A percentile compares a stretch with the other conserved stretches of the same genome.
phyloP scores from a whole-genome alignment of 164 flowering plant genomes.

The Magnolia officinalis region DNA sequence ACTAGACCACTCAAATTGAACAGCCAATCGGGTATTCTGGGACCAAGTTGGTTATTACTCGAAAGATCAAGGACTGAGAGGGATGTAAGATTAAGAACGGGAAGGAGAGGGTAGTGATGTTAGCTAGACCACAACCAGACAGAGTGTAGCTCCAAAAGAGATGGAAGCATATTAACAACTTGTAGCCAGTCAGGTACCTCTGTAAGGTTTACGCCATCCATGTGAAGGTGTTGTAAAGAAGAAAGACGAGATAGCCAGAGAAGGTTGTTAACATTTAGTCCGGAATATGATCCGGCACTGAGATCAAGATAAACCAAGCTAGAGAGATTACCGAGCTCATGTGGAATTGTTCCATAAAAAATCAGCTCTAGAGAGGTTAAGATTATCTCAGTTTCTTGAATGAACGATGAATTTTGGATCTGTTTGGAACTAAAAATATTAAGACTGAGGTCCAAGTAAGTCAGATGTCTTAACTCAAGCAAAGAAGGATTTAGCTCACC shows the following conservation, averaged over 20 bases:
- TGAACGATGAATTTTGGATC: slow-evolving; percentile 11
- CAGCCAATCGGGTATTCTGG: not conserved
- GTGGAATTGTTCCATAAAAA: slow-evolving; percentile 6
- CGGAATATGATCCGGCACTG: not conserved
- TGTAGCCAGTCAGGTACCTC: not conserved
- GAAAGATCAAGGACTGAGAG: not conserved
- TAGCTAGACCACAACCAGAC: not conserved
- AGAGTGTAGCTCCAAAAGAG: not conserved
- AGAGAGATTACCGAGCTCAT: slow-evolving; percentile 18
- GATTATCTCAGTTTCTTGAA: slow-evolving; percentile 5
- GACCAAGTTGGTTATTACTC: not conserved
- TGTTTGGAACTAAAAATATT: slow-evolving; percentile 3
- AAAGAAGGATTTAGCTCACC: slow-evolving; percentile 15
- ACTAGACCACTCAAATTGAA: not conserved
- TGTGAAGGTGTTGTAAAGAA: slow-evolving; percentile 2
- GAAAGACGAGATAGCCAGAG: slow-evolving; percentile 13
- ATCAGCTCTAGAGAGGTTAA: slow-evolving; percentile 9
- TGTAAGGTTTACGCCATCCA: not conserved
- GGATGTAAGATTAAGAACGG: not conserved
- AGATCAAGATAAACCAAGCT: slow-evolving; percentile 8
- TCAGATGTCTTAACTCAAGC: slow-evolving; percentile 11
- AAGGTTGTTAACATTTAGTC: not conserved
- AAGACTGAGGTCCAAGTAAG: slow-evolving; percentile 11
- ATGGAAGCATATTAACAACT: not conserved
- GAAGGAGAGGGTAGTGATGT: not conserved